Base-by-base conservation (phyloP, 805 yeast species). In the Nakazawaea populi region DNA sequence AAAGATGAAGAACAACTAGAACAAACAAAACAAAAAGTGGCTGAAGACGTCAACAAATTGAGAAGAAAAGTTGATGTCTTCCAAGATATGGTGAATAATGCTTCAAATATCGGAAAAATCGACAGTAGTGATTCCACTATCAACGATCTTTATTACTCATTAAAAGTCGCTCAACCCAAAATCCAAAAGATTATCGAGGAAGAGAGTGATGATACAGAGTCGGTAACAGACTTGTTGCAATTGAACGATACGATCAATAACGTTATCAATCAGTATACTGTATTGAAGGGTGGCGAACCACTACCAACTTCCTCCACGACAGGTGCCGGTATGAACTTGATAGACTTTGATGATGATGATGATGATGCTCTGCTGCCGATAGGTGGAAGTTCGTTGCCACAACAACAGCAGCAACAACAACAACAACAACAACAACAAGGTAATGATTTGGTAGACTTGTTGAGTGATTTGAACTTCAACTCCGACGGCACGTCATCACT, bases 151-250 rank as follows among this genome's bases (percentile, higher is more conserved):
- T 87, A 83, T 60, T 75, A 83, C 43, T 75, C 96, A 2, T 73
- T 94, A 58, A 91, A 87, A 65, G 82, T 83, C 44, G 82, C 97
- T 32, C 90, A 85, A 62, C 96, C 97, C 40, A 89, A 87, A 59
- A 79, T 94, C 57, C 87, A 87, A 64, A 85, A 84, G 58, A 86
- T 94, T 58, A 81, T 89, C 54, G 85, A 81, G 60, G 96, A 89
- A 60, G 96, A 89, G 60, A 77, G 79, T 37, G 83, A 82, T 28
- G 82, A 82, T 55, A 87, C 83, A 60, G 82, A 72, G 42, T 77
- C 86, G 8, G 87, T 89, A 36, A 74, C 73, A 47, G 83, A 80
- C 53, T 69, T 94, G 49, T 72, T 88, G 48, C 73, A 72, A 36
- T 73, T 94, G 52, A 88, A 89, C 65, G 96, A 89, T 63, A 77